These are phyloP conservation scores for Suillus variegatus DNA, from an alignment of 768 basidiomycete genomes.

Conservation along the genomic window DNA sequence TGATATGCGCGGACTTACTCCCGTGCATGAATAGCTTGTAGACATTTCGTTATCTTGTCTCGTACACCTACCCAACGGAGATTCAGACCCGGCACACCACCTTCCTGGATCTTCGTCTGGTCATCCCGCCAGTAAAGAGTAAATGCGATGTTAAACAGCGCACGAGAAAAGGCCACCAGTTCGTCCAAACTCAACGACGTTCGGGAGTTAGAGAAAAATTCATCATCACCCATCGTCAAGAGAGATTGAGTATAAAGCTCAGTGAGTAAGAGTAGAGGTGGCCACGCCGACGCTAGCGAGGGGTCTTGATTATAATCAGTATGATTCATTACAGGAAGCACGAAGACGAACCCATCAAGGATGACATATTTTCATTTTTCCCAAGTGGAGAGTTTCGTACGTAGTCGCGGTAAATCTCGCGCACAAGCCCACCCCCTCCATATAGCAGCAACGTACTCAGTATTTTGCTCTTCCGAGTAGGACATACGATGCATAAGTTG, in stretches of 20 bases:
- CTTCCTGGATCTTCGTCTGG: constrained; percentile 37
- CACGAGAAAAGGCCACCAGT: constrained; percentile 69
- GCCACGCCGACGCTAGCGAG: constrained; percentile 51
- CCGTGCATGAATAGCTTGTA: constrained; percentile 82
- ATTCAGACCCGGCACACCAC: constrained; percentile 41
- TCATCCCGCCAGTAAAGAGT: constrained; percentile 68
- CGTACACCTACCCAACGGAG: constrained; percentile 68
- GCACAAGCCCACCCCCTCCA: constrained; percentile 62
- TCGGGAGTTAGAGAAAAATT: constrained; percentile 77
- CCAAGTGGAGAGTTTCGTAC: constrained; percentile 67
- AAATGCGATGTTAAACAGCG: constrained; percentile 84
- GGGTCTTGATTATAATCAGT: constrained; percentile 39
- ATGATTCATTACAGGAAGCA: background rate
- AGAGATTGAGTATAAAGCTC: constrained; percentile 85
- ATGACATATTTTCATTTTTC: constrained; percentile 44
- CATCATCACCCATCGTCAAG: constrained; percentile 93
- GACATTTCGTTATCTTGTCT: constrained; percentile 73
- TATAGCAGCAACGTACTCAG: constrained; percentile 54
- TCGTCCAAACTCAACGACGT: constrained; percentile 88
- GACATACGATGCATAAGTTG: constrained; percentile 61
- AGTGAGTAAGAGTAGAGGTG: constrained; percentile 72
- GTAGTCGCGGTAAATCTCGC: constrained; percentile 72
- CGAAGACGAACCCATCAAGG: constrained; percentile 40
- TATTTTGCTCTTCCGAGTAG: constrained; percentile 55
- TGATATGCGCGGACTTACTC: constrained; percentile 58